A percentile compares a stretch with the other conserved stretches of the same genome.
These are phyloP conservation scores for Phytophthora idaei DNA, from an alignment of 352 stramenopile species.

Conservation along the genomic window DNA sequence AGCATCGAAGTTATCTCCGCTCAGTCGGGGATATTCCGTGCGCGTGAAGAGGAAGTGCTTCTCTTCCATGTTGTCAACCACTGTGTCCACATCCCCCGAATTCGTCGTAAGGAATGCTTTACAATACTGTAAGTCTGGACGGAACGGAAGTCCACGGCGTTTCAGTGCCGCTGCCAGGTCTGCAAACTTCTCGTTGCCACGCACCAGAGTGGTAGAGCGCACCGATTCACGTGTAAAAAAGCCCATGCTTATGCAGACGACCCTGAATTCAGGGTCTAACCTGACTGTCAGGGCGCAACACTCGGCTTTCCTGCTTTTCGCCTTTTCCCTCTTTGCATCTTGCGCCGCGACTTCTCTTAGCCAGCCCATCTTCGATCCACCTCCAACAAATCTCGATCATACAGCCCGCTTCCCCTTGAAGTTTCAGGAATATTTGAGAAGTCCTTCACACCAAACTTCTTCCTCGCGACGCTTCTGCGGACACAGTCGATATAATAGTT, in stretches of 20 bases:
- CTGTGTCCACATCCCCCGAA: not conserved
- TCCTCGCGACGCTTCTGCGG: not conserved
- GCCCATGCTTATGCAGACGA: not conserved
- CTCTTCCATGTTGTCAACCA: conserved; percentile 3
- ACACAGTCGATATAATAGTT: not conserved
- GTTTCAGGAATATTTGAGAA: not conserved
- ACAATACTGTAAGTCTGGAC: not conserved
- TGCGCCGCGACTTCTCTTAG: not conserved
- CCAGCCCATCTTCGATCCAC: not conserved
- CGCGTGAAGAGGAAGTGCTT: not conserved
- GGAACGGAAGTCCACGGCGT: not conserved
- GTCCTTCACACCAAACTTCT: not conserved
- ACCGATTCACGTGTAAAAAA: not conserved
- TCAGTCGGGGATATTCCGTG: not conserved
- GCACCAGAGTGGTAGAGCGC: not conserved
- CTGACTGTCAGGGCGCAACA: not conserved
- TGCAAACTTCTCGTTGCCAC: not conserved
- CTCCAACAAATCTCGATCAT: not conserved
- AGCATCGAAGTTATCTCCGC: not conserved
- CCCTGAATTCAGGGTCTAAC: not conserved
- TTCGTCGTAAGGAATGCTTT: not conserved
- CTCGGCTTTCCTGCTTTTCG: not conserved
- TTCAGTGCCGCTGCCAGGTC: not conserved
- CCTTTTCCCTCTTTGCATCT: not conserved
- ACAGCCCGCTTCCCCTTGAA: not conserved